Conservation (phyloP, 257 asterid genomes). For the Anisodus tanguticus region DNA sequence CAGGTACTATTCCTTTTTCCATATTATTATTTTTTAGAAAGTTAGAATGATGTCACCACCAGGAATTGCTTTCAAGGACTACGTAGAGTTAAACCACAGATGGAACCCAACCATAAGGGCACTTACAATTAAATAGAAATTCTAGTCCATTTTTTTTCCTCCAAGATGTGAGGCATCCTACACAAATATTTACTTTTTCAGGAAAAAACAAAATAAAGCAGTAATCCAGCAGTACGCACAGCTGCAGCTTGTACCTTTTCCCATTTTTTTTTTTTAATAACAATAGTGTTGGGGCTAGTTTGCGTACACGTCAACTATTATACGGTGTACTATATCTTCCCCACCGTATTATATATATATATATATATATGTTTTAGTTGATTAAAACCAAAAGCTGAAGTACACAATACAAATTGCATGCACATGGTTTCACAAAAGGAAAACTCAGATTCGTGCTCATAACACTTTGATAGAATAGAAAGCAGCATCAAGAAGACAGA, state of each 20-base stretch:
- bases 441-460: not conserved
- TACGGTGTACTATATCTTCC: not conserved
- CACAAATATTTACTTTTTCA: too few relatives aligned
- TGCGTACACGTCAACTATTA: not conserved
- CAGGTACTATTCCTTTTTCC: too few relatives aligned
- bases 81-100: not conserved
- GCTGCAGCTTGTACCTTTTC: not conserved
- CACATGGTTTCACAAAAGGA: not conserved
- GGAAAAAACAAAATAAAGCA: not conserved
- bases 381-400: conserved; percentile 1
- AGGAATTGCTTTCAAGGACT: not conserved
- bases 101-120: not conserved
- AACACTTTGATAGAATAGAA: conserved; percentile 12
- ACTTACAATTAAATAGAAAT: not conserved
- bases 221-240: too few relatives aligned
- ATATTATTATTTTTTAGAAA: not conserved
- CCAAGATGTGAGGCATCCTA: not conserved
- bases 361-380: not conserved
- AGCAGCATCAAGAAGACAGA: not conserved
- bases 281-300: not conserved
- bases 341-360: not conserved
- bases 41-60: not conserved
- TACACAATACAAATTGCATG: not conserved
- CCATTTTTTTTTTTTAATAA: not conserved
- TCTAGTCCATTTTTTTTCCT: not conserved